Evolutionary conservation across 768 basidiomycete species (phyloP).

Genomic region (Strobilomyces confusus): DNA sequence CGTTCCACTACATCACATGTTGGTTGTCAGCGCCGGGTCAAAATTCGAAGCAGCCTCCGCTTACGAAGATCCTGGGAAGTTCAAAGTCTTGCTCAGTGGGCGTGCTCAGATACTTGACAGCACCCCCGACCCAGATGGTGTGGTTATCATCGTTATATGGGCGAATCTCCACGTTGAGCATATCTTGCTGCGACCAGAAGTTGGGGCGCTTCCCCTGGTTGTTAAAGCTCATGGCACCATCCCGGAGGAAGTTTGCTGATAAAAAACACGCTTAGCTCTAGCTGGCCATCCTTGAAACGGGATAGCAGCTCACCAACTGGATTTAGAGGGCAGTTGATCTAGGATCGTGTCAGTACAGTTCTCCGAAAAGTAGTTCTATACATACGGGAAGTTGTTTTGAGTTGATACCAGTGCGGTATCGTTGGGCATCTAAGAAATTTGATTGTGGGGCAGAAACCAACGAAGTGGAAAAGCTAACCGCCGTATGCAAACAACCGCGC

Average conservation of each 20-base stretch:
- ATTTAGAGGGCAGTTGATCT: neutral
- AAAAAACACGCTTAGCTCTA: neutral
- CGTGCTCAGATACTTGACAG: conserved; percentile 33
- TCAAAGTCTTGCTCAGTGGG: conserved; percentile 39
- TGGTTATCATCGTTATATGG: conserved; percentile 38
- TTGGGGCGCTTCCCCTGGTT: neutral
- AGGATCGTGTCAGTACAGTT: neutral
- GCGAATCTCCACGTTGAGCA: neutral
- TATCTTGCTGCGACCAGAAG: neutral
- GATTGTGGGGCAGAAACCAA: neutral
- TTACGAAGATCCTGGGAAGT: conserved; percentile 34
- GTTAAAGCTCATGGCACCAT: neutral
- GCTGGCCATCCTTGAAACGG: neutral
- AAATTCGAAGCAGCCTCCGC: neutral
- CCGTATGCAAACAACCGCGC: neutral
- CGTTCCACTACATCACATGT: conserved; percentile 24
- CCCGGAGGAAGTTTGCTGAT: neutral
- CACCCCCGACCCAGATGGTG: conserved; percentile 39
- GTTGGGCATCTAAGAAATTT: neutral
- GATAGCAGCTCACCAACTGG: neutral
- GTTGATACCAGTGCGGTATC: neutral
- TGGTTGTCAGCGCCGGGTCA: neutral
- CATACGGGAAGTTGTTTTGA: neutral
- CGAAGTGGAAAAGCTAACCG: neutral
- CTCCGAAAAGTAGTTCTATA: neutral